phyloP scores from a whole-genome alignment of 208 protist genomes.

The Blastocrithidia nonstop region DNA sequence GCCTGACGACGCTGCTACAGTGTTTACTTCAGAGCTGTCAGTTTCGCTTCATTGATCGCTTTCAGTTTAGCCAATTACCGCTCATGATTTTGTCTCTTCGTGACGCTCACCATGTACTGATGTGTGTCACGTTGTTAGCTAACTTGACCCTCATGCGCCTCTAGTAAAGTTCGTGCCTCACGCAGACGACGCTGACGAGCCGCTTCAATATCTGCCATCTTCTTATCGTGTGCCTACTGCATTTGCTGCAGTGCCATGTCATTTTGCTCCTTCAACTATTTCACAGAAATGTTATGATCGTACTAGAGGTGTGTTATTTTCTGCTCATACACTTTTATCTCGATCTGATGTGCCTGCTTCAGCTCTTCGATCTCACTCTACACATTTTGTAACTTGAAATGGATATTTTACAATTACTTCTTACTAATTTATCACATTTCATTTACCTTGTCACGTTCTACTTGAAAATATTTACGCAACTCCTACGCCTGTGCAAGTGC shows the following conservation, averaged over 20 bases:
- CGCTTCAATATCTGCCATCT: slow-evolving; percentile 52
- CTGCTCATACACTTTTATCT: slow-evolving; percentile 96
- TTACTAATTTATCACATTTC: slow-evolving; percentile 87
- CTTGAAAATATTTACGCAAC: slow-evolving; percentile 93
- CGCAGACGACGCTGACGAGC: slow-evolving; percentile 36
- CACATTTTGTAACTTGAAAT: slow-evolving; percentile 64
- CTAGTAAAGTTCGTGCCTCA: slow-evolving; percentile 37
- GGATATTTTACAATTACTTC: slow-evolving; percentile 80
- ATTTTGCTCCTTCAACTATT: slow-evolving; percentile 80
- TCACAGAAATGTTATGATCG: slow-evolving; percentile 84
- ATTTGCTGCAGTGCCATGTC: slow-evolving; percentile 75
- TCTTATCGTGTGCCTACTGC: slow-evolving; percentile 61
- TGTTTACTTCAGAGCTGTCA: slow-evolving; percentile 74
- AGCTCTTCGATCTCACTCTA: slow-evolving; percentile 90
- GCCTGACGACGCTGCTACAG: slow-evolving; percentile 85
- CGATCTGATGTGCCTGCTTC: slow-evolving; percentile 89
- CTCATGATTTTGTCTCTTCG: slow-evolving; percentile 78
- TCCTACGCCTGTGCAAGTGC: slow-evolving; percentile 79
- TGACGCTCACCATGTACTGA: slow-evolving; percentile 75
- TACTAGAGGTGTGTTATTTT: slow-evolving; percentile 93
- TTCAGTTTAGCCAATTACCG: slow-evolving; percentile 70
- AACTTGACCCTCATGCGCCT: slow-evolving; percentile 66
- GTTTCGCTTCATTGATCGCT: slow-evolving; percentile 82
- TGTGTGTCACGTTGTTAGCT: slow-evolving; percentile 77
- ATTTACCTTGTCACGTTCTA: slow-evolving; percentile 92